These are phyloP conservation scores for Nepenthes alata DNA, from an alignment of 179 eudicot genomes.

Conservation along the genomic window DNA sequence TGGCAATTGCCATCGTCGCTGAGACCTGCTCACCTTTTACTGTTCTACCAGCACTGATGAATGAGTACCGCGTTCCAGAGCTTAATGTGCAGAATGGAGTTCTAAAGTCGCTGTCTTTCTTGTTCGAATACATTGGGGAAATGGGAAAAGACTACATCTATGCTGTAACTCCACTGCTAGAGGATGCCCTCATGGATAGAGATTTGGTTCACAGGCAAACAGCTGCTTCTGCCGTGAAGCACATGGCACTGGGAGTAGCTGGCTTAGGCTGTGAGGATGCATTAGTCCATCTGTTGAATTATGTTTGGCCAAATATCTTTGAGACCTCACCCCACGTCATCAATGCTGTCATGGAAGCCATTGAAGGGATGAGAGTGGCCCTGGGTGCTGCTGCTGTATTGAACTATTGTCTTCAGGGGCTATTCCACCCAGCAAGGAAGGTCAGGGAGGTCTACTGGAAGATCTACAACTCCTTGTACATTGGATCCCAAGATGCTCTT, in stretches of 20 bases:
- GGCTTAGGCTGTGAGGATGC: conserved; percentile 94
- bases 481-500: conserved; percentile 84
- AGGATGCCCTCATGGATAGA: conserved; percentile 88
- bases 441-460: conserved; percentile 96
- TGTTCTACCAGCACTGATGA: conserved; percentile 84
- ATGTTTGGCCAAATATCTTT: conserved; percentile 85
- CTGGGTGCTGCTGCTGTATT: conserved; percentile 59
- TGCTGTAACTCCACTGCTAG: conserved; percentile 82
- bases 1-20: conserved; percentile 89
- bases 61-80: conserved; percentile 94
- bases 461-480: conserved; percentile 76
- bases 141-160: conserved; percentile 95
- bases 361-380: conserved; percentile 89
- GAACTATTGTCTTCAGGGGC: conserved; percentile 66
- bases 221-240: conserved; percentile 90
- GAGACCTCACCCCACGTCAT: conserved; percentile 90
- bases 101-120: conserved; percentile 71
- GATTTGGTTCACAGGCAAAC: conserved; percentile 87
- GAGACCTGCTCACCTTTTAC: conserved; percentile 94
- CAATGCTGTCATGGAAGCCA: conserved; percentile 67
- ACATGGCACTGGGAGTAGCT: conserved; percentile 89
- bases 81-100: conserved; percentile 90
- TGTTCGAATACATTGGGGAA: conserved; percentile 87
- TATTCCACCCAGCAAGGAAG: conserved; percentile 91
- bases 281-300: conserved; percentile 62